Evolutionary conservation across 2,329 filamentous ascomycete genomes (phyloP).

Genomic region (Septoria linicola): DNA sequence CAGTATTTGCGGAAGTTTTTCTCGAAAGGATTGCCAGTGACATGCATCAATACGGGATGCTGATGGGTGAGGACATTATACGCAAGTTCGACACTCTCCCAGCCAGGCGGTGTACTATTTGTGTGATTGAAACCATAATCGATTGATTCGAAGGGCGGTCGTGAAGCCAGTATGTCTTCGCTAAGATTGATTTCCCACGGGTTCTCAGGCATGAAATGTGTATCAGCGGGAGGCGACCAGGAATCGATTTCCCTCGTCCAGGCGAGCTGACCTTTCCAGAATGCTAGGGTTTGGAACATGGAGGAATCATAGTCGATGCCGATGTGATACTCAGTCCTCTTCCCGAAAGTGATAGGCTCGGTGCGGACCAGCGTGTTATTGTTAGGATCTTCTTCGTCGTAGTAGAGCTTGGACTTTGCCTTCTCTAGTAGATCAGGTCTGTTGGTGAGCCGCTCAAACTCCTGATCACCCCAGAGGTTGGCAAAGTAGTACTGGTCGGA

Average conservation of each 20-base stretch:
- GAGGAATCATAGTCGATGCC: constrained; percentile 26
- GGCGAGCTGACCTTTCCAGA: constrained; percentile 33
- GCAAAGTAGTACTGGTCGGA: constrained; percentile 50
- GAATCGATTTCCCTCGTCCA: constrained; percentile 41
- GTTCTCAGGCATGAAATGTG: constrained; percentile 13
- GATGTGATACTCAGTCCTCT: constrained; percentile 28
- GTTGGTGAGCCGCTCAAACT: constrained; percentile 37
- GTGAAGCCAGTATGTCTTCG: constrained; percentile 28
- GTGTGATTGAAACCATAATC: constrained; percentile 8
- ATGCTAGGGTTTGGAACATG: constrained; percentile 33
- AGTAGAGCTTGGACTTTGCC: constrained; percentile 38
- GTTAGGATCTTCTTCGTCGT: constrained; percentile 35
- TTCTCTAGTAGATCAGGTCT: constrained; percentile 27
- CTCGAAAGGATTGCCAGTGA: constrained; percentile 31
- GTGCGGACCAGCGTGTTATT: constrained; percentile 40
- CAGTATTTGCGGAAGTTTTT: constrained; percentile 33
- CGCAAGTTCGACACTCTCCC: constrained; percentile 25
- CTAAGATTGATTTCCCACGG: constrained; percentile 26
- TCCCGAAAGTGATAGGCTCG: constrained; percentile 29
- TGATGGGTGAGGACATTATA: constrained; percentile 34
- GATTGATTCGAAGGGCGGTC: constrained; percentile 27
- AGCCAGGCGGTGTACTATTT: constrained; percentile 5
- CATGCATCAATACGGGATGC: constrained; percentile 31
- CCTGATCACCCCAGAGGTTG: constrained; percentile 55
- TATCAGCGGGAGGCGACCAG: constrained; percentile 17